Base-by-base conservation (phyloP, 768 basidiomycete species). In the Suillus variegatus region DNA sequence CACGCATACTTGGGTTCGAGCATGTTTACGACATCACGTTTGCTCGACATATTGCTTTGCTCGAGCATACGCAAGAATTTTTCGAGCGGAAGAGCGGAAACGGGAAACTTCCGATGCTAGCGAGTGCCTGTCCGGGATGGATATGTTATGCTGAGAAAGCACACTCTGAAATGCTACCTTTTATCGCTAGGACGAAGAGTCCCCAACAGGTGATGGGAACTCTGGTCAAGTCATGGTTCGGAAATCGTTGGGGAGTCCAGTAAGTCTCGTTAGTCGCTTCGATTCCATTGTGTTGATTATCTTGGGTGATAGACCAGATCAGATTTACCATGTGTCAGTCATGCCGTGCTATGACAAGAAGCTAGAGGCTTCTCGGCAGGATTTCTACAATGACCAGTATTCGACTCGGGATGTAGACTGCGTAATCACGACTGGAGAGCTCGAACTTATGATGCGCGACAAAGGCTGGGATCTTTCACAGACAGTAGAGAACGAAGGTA, bases 311-410 rank as follows among this genome's bases (percentile, higher is more conserved):
- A 96, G 93, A 46, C 94, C 95, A 0, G 82, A 93, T 71, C 83
- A 93, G 70, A 86, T 99, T 54, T 99, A 99, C 74, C 97, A 99
- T 72, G 95, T 99, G 62, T 86, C 94, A 0, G 95, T 98, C 60
- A 99, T 99, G 96, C 97, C 97, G 0, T 99, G 97, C 77, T 99
- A 99, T 78, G 97, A 99, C 84, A 99, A 99, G 80, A 99, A 99
- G 74, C 88, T 99, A 18, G 97, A 99, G 78, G 97, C 97, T 0
- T 98, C 96, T 10, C 86, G 97, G 35, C 86, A 89, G 56, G 96
- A 99, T 73, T 99, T 99, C 74, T 94, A 94, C 74, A 88, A 89
- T 67, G 89, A 91, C 9, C 69, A 85, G 2, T 91, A 94, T 76
- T 82, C 89, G 46, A 95, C 94, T 12, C 83, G 96, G 63, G 97